phyloP scores from a whole-genome alignment of 2,329 filamentous ascomycete species.

The Colletotrichum endophyticum region DNA sequence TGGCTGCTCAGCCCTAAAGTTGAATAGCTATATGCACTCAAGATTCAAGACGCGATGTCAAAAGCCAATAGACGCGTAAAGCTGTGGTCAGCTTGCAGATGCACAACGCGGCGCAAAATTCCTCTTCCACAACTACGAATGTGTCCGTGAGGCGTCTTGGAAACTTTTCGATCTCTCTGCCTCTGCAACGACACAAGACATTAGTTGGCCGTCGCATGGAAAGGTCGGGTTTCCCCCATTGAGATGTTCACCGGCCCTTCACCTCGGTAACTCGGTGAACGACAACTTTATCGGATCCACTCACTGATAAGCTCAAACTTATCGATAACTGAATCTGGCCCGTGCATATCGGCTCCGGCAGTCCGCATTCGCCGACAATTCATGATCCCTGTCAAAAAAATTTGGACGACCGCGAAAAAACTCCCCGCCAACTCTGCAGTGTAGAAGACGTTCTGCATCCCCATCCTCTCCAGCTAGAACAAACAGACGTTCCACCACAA shows the following conservation, averaged over 20 bases:
- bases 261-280: background rate
- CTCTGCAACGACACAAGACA: background rate
- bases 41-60: background rate
- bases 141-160: background rate
- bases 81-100: background rate
- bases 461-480: background rate
- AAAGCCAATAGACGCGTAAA: slow-evolving; percentile 9
- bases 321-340: background rate
- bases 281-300: background rate
- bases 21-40: background rate
- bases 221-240: background rate
- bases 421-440: slow-evolving; percentile 11
- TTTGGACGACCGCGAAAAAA: slow-evolving; percentile 20
- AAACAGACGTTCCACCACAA: background rate
- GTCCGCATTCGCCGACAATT: slow-evolving; percentile 9
- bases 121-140: background rate
- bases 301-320: background rate
- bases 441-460: background rate
- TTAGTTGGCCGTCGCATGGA: background rate
- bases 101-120: background rate
- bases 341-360: slow-evolving; percentile 16
- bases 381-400: slow-evolving; percentile 20
- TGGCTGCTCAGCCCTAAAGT: background rate
- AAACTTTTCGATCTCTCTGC: background rate
- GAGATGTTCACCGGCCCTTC: background rate